Evolutionary conservation across 2,329 filamentous ascomycete species (phyloP), one percentile per base, ranked within the genome.

Genomic region (Fusarium nodosum): DNA sequence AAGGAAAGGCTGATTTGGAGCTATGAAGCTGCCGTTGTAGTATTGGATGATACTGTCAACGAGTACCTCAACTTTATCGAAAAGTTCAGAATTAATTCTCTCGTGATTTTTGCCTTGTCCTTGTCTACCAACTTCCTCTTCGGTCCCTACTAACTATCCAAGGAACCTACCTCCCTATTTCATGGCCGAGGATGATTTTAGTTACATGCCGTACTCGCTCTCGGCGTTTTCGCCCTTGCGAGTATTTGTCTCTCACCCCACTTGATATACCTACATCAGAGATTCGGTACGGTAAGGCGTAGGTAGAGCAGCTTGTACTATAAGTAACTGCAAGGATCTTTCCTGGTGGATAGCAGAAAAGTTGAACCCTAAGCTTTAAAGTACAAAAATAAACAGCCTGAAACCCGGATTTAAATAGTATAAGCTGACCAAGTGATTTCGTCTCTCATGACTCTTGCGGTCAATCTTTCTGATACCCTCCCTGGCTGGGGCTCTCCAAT

Each of bases 221-320:
- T 66, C 55, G 63, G 62, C 48, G 63, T 22, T 48, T 60, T 63
- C 26, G 50, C 41, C 62, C 55, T 59, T 64, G 59, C 31, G 56
- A 71, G 61, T 48, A 39, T 26, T 51, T 46, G 54, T 62, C 26
- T 41, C 30, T 55, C 64, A 72, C 70, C 54, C 70, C 71, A 69
- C 68, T 71, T 30, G 28, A 30, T 30, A 30, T 30, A 11, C 28
- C 28, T 30, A 30, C 28, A 63, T 72, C 64, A 64, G 66, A 69
- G 70, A 67, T 72, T 67, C 61, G 44, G 60, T 68, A 64, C 50
- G 38, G 38, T 28, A 56, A 56, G 42, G 56, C 42, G 60, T 48
- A 63, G 36, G 60, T 48, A 63, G 36, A 15, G 42, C 50, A 50
- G 64, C 34, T 47, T 50, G 22, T 38, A 51, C 47, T 20, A 33